Conservation (phyloP, 2,329 filamentous ascomycete species). For the Bimuria novae-zelandiae region DNA sequence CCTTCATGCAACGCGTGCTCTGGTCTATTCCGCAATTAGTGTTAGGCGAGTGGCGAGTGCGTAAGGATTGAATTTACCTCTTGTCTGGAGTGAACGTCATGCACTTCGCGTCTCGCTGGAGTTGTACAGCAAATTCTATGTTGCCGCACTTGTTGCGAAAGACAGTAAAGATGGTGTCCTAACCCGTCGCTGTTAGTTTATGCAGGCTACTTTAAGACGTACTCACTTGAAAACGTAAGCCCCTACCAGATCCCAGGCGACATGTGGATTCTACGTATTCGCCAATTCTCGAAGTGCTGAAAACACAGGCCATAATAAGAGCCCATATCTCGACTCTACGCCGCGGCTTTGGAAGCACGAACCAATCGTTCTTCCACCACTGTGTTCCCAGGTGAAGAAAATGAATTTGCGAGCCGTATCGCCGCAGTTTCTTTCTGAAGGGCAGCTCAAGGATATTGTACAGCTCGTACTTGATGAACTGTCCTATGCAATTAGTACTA, state of each 20-base stretch:
- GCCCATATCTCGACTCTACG: constrained; percentile 14
- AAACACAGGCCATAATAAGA: constrained; percentile 10
- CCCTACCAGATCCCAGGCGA: constrained; percentile 11
- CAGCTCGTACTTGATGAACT: constrained; percentile 17
- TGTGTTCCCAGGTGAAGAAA: constrained; percentile 17
- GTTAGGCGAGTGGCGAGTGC: not conserved
- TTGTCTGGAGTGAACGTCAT: constrained; percentile 15
- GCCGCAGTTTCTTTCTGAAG: constrained; percentile 12
- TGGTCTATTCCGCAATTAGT: constrained; percentile 10
- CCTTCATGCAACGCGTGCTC: constrained; percentile 12
- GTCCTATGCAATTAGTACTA: constrained; percentile 14
- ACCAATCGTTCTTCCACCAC: constrained; percentile 14
- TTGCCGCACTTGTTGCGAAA: constrained; percentile 14
- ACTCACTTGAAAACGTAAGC: constrained; percentile 15
- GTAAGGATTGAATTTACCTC: constrained; percentile 14
- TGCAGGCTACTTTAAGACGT: constrained; percentile 7
- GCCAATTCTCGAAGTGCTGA: constrained; percentile 10
- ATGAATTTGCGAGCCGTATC: constrained; percentile 16
- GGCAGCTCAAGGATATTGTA: constrained; percentile 14
- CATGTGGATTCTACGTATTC: constrained; percentile 12
- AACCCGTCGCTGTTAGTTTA: constrained; percentile 17
- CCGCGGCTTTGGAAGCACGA: constrained; percentile 14
- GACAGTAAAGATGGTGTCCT: constrained; percentile 15
- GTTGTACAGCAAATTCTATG: constrained; percentile 17
- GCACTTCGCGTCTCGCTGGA: constrained; percentile 12